Conservation (phyloP, 208 protist species). For the Acanthamoeba lenticulata region DNA sequence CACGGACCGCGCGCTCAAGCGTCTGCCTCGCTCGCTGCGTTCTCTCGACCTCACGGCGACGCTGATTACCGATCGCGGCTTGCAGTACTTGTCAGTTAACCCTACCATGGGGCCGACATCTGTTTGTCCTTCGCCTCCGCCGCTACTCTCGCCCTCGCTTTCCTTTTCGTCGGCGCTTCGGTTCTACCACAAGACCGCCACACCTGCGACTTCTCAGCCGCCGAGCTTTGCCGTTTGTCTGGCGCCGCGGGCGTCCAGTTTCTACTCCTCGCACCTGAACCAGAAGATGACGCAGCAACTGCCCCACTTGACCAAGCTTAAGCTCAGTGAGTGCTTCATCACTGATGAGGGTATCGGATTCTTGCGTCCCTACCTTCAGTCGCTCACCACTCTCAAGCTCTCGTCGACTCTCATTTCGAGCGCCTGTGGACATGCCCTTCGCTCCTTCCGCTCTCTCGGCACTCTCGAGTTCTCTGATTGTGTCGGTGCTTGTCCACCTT, state of each 20-base stretch:
- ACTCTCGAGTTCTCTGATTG: not conserved
- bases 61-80: not conserved
- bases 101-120: not conserved
- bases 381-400: not conserved
- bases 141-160: not conserved
- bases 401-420: not conserved
- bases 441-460: not conserved
- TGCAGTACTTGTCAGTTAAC: not conserved
- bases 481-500: not conserved
- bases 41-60: not conserved
- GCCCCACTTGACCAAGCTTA: not conserved
- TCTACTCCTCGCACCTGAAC: not conserved
- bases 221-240: not conserved
- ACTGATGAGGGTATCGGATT: conserved; percentile 18
- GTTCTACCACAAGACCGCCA: not conserved
- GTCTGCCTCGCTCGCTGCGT: not conserved
- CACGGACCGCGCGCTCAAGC: not conserved
- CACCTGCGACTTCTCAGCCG: not conserved
- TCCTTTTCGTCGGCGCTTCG: not conserved
- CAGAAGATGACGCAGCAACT: not conserved
- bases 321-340: not conserved
- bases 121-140: not conserved
- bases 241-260: too few relatives aligned
- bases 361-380: not conserved
- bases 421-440: not conserved